Percentiles rank a stretch among this genome's conserved stretches.
These are phyloP conservation scores for Macrophomina pseudophaseolina DNA, from an alignment of 2,329 filamentous ascomycete species.

Conservation along the genomic window DNA sequence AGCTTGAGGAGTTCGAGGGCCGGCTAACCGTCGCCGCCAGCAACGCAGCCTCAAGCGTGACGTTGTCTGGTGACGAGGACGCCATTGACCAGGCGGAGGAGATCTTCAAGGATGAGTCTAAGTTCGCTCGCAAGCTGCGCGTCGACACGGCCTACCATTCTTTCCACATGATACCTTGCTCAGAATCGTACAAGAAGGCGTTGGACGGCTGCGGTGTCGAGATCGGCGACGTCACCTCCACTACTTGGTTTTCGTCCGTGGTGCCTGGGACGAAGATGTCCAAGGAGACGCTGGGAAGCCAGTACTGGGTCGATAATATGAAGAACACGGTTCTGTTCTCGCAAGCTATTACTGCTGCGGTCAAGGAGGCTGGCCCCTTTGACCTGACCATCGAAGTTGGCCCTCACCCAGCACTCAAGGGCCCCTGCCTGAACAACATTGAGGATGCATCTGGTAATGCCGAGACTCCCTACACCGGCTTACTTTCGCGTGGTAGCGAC, in stretches of 20 bases:
- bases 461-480: slow-evolving; percentile 31
- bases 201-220: background rate
- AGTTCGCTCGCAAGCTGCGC: slow-evolving; percentile 28
- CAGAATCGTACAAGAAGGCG: background rate
- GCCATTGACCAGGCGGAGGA: slow-evolving; percentile 26
- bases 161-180: slow-evolving; percentile 28
- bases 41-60: slow-evolving; percentile 32
- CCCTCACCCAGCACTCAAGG: slow-evolving; percentile 53
- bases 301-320: slow-evolving; percentile 57
- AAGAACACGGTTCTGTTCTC: slow-evolving; percentile 51
- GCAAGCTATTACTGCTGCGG: slow-evolving; percentile 44
- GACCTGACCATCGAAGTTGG: slow-evolving; percentile 53
- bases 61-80: slow-evolving; percentile 31
- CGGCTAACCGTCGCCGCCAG: slow-evolving; percentile 33
- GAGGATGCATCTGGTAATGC: slow-evolving; percentile 25
- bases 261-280: background rate
- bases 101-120: slow-evolving; percentile 25
- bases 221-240: no score
- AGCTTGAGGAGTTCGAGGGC: slow-evolving; percentile 28
- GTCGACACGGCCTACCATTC: slow-evolving; percentile 33
- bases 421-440: slow-evolving; percentile 46
- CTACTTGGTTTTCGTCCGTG: slow-evolving; percentile 3
- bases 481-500: slow-evolving; percentile 33
- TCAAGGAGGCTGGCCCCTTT: slow-evolving; percentile 33
- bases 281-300: background rate